Percentiles rank a stretch among this genome's conserved stretches.
Conservation (phyloP, 192 early-diverging fungal species). For the Gaertneriomyces sp. region DNA sequence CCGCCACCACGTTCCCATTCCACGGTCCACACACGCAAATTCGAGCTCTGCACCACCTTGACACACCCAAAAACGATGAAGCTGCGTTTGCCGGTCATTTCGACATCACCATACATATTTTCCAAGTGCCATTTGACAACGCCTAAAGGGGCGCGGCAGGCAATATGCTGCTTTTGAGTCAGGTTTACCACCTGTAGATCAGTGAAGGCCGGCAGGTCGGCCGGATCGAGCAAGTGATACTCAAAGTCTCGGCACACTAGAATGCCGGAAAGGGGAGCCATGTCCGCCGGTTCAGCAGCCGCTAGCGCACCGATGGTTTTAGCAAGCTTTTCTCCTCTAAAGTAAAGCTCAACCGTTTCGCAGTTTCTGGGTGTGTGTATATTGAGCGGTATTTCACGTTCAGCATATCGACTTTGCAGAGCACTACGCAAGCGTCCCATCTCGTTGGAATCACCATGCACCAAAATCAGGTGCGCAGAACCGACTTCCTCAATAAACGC, state of each 20-base stretch:
- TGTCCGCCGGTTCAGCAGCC: conserved; percentile 64
- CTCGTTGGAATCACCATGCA: conserved; percentile 92
- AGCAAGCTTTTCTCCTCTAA: conserved; percentile 92
- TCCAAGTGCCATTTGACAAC: conserved; percentile 87
- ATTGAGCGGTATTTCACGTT: conserved; percentile 71
- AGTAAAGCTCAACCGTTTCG: conserved; percentile 84
- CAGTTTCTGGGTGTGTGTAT: conserved; percentile 88
- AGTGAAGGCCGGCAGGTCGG: conserved; percentile 79
- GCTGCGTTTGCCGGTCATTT: conserved; percentile 37
- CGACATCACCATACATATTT: conserved; percentile 85
- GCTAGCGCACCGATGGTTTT: conserved; percentile 89
- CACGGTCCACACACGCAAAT: conserved; percentile 64
- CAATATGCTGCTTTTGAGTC: conserved; percentile 73
- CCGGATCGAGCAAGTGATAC: conserved; percentile 77
- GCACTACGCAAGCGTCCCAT: conserved; percentile 89
- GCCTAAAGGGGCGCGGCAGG: conserved; percentile 69
- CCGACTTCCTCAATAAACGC: conserved; percentile 95
- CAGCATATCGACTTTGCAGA: conserved; percentile 75
- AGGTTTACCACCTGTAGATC: conserved; percentile 72
- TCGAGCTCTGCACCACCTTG: conserved; percentile 59
- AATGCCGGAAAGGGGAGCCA: conserved; percentile 66
- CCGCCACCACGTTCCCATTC: conserved; percentile 85
- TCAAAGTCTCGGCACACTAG: conserved; percentile 87
- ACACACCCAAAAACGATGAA: conserved; percentile 69
- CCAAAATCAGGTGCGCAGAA: conserved; percentile 85